Evolutionary conservation across 2,329 filamentous ascomycete species (phyloP).

Genomic region (Ambrosiella cleistominuta): DNA sequence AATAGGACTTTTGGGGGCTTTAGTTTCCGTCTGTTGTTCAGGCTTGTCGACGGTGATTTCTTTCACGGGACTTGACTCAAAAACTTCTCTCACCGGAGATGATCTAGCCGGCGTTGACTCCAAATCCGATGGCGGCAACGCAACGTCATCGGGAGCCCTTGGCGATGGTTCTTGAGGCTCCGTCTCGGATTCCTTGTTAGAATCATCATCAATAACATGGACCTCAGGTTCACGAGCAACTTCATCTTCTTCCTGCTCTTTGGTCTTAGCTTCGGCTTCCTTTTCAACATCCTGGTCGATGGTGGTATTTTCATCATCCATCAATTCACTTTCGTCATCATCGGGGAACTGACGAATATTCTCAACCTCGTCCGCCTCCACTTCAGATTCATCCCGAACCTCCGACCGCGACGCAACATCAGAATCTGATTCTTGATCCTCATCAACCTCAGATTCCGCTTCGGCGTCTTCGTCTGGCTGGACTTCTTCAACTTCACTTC

Average conservation of each 20-base stretch:
- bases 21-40: background rate
- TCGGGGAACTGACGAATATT: background rate
- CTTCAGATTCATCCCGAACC: background rate
- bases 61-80: background rate
- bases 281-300: background rate
- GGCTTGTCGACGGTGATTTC: background rate
- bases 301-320: background rate
- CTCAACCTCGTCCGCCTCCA: background rate
- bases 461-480: background rate
- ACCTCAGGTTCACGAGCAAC: conserved; percentile 11
- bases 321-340: background rate
- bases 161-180: background rate
- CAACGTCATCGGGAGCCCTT: background rate
- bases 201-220: background rate
- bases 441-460: background rate
- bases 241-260: conserved; percentile 1
- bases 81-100: background rate
- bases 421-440: background rate
- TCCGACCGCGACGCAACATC: background rate
- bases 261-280: conserved; percentile 4
- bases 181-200: background rate
- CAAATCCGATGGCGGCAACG: background rate
- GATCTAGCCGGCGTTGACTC: background rate
- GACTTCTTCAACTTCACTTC: background rate
- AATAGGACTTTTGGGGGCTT: background rate